Evolutionary conservation across 1,139 yeast species (phyloP).

Genomic region (Geotrichum citri-aurantii): DNA sequence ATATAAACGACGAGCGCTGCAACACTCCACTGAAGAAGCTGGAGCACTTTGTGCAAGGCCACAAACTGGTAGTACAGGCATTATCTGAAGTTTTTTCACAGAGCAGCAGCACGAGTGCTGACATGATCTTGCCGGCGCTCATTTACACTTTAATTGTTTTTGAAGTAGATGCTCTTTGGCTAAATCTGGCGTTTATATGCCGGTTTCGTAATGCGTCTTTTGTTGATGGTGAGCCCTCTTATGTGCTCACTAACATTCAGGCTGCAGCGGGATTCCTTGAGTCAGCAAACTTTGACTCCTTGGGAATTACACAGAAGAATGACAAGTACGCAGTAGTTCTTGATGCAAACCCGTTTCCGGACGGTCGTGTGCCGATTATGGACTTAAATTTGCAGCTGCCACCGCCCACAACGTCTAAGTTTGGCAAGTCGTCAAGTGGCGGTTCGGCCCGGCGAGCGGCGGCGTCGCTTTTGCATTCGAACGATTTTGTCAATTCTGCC

Average conservation of each 20-base stretch:
- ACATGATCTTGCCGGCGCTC: conserved; percentile 51
- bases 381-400: conserved; percentile 2
- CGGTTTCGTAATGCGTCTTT: conserved; percentile 48
- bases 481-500: conserved; percentile 30
- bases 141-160: conserved; percentile 46
- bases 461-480: conserved; percentile 22
- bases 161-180: conserved; percentile 42
- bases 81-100: conserved; percentile 26
- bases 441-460: conserved; percentile 10
- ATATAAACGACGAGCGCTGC: conserved; percentile 24
- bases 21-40: conserved; percentile 41
- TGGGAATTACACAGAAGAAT: conserved; percentile 27
- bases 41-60: conserved; percentile 38
- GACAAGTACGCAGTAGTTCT: background rate
- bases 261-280: conserved; percentile 56
- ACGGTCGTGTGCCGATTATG: conserved; percentile 8
- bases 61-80: conserved; percentile 37
- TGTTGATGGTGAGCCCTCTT: conserved; percentile 46
- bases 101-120: conserved; percentile 37
- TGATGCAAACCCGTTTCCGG: conserved; percentile 1
- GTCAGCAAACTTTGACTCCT: conserved; percentile 41
- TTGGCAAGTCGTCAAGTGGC: background rate
- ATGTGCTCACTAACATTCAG: conserved; percentile 58
- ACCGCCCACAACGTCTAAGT: background rate
- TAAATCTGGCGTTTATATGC: conserved; percentile 49